Percentiles rank a stretch among this genome's conserved stretches.
These are phyloP conservation scores for Dendryphion nanum DNA, from an alignment of 2,329 filamentous ascomycete species.

Conservation along the genomic window DNA sequence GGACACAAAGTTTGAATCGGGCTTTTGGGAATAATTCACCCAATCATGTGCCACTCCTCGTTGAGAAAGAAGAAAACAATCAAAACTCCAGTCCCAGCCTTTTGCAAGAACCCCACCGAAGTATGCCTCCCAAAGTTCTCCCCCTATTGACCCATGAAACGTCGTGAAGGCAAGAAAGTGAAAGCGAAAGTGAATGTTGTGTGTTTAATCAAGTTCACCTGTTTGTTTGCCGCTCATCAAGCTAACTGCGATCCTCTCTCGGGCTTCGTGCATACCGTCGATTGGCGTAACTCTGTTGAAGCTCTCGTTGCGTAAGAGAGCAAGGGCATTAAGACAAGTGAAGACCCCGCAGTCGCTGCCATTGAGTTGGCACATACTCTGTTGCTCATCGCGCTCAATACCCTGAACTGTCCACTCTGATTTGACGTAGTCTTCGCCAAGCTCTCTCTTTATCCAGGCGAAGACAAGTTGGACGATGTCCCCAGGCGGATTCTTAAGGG, in stretches of 20 bases:
- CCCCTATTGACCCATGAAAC: no score
- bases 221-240: slow-evolving; percentile 55
- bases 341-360: slow-evolving; percentile 76
- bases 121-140: no score
- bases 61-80: no score
- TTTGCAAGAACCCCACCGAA: no score
- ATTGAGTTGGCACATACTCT: slow-evolving; percentile 60
- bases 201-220: slow-evolving; percentile 21
- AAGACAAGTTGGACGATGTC: slow-evolving; percentile 19
- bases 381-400: slow-evolving; percentile 34
- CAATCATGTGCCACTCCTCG: no score
- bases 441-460: slow-evolving; percentile 58
- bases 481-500: slow-evolving; percentile 49
- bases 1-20: no score
- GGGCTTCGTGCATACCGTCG: slow-evolving; percentile 58
- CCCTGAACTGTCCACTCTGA: slow-evolving; percentile 55
- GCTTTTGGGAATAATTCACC: no score
- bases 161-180: no score
- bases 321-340: slow-evolving; percentile 70
- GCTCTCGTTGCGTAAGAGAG: slow-evolving; percentile 45
- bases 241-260: slow-evolving; percentile 62
- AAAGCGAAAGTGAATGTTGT: neutral
- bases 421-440: slow-evolving; percentile 55
- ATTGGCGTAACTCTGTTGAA: slow-evolving; percentile 46
- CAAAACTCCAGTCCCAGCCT: no score